These are phyloP conservation scores for Fusarium sp. DNA, from an alignment of 2,329 filamentous ascomycete species.

Conservation along the genomic window DNA sequence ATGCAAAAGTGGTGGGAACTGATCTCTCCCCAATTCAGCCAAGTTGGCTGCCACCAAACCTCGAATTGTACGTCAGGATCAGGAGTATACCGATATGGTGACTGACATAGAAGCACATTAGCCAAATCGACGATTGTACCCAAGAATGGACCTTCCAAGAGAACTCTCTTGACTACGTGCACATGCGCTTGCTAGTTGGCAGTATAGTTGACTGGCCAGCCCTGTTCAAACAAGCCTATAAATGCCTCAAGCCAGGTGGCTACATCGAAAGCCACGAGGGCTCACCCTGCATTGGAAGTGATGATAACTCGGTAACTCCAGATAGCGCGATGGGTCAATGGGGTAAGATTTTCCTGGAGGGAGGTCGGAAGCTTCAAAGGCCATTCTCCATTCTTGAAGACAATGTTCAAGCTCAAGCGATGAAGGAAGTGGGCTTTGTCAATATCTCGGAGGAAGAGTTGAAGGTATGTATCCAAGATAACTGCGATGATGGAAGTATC, in stretches of 20 bases:
- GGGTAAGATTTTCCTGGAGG: conserved; percentile 12
- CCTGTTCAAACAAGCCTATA: conserved; percentile 2
- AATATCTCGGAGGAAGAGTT: neutral
- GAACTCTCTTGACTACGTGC: conserved; percentile 10
- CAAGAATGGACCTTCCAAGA: conserved; percentile 3
- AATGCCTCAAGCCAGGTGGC: neutral
- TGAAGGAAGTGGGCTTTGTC: neutral
- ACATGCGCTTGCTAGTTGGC: conserved; percentile 12
- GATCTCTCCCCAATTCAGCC: conserved; percentile 22
- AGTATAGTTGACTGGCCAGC: conserved; percentile 7
- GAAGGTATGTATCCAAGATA: neutral
- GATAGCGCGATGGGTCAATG: conserved; percentile 19
- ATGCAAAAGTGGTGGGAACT: neutral
- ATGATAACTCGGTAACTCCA: neutral
- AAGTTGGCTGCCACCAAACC: conserved; percentile 12
- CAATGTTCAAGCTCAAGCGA: neutral
- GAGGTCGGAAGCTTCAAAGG: neutral
- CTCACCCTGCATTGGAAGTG: neutral
- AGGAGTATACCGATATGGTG: neutral
- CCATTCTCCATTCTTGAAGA: conserved; percentile 11
- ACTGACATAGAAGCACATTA: accelerated
- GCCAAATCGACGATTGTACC: conserved; percentile 20
- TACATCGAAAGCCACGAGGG: conserved; percentile 8
- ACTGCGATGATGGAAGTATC: accelerated
- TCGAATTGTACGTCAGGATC: conserved; percentile 1